Evolutionary conservation across 139 green algal species (phyloP).

Genomic region (Zygnema cylindricum): DNA sequence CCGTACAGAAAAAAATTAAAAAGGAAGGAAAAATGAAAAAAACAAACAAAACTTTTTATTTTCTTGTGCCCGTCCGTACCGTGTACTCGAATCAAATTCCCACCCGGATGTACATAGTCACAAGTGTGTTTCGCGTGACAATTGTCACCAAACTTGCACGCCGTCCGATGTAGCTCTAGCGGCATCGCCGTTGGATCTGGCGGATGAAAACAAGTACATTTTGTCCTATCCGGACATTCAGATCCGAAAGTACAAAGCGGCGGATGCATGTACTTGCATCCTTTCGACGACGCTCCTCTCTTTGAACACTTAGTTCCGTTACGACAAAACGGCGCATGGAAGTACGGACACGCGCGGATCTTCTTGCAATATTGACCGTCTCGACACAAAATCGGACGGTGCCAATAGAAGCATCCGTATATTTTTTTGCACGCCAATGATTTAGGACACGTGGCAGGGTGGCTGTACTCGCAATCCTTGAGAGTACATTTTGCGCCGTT

Average conservation of each 20-base stretch:
- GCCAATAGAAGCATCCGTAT: neutral
- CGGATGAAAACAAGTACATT: neutral
- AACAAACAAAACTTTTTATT: no score
- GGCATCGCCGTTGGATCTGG: neutral
- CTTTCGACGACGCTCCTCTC: no score
- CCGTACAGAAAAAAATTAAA: no score
- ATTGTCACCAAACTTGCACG: neutral
- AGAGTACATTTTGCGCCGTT: neutral
- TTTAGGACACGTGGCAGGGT: neutral
- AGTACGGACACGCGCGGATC: neutral
- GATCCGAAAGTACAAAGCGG: neutral
- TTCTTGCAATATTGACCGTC: neutral
- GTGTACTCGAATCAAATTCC: neutral
- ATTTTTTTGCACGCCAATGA: neutral
- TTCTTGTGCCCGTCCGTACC: no score
- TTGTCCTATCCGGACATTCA: neutral
- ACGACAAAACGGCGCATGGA: neutral
- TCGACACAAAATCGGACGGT: neutral
- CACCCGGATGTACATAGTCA: neutral
- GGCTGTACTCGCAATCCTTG: neutral
- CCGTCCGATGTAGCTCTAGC: neutral
- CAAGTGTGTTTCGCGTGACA: neutral
- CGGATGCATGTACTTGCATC: neutral
- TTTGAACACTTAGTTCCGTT: neutral
- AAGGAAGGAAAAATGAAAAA: no score